Evolutionary conservation across 139 green algal genomes (phyloP), one percentile per base, ranked within the genome.

Genomic region (Tetradesmus obliquus): DNA sequence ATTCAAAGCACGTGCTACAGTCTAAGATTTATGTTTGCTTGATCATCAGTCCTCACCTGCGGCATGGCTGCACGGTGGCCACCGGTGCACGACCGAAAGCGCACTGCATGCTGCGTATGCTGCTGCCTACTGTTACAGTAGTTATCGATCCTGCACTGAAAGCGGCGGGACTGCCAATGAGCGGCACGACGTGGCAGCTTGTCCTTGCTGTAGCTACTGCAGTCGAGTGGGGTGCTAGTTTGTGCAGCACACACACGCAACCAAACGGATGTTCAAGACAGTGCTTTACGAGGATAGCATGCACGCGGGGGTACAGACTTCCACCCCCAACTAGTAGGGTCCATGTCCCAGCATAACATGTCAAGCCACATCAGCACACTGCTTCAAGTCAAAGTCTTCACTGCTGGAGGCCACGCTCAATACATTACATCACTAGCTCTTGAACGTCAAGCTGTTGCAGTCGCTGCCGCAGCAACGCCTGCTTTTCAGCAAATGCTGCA

Each of bases 61-160:
- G 62, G 58, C 57, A 79, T 88, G 84, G 54, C n/a, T 55, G 57
- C 58, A 79, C 55, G 55, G 20, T 10, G 32, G 84, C 57, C n/a
- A 66, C 57, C 3, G 84, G 57, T 79, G 22, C 84, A 51, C 32
- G 71, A 53, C 74, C 57, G 66, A 57, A 51, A 55, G 57, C 57
- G 84, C 84, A 88, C n/a, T 88, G 24, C 84, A 88, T 88, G 84
- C 15, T 76, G 66, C 13, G 81, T 45, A 12, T 69, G 45, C 17
- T 15, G 57, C 13, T 4, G 0, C 2, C 2, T 76, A 24, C n/a
- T 24, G 10, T 8, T 76, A 24, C 3, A n/a, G 7, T 4, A 76
- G 15, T 3, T 6, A 6, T 8, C 10, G 17, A 76, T n/a, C 17
- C 3, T 24, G 2, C 66, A 24, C 1, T 24, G 1, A 76, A 24